phyloP scores from a whole-genome alignment of 495 filamentous ascomycete genomes.

The Penicillium chermesinum region DNA sequence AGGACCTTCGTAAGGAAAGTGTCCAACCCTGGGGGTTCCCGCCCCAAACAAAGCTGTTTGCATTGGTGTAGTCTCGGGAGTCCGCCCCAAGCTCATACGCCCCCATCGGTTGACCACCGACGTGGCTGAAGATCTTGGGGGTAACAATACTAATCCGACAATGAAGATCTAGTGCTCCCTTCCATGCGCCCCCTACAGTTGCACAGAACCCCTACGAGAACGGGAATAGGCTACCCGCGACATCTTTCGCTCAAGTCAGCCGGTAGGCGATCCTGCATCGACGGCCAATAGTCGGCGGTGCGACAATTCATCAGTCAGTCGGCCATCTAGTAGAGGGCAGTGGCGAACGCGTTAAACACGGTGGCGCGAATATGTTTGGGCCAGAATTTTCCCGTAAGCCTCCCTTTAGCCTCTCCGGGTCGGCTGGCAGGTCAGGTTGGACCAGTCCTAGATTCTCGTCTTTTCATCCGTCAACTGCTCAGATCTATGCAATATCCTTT shows the following conservation, averaged over 20 bases:
- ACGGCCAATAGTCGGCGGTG: constrained; percentile 17
- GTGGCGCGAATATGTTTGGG: neutral
- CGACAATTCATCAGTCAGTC: constrained; percentile 30
- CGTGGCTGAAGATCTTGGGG: constrained; percentile 11
- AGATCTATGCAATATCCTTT: neutral
- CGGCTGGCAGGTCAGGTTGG: neutral
- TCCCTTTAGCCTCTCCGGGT: neutral
- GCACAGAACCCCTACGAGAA: constrained; percentile 12
- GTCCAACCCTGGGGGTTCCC: too few relatives aligned
- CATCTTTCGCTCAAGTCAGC: constrained; percentile 19
- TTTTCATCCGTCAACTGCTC: neutral
- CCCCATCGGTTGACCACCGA: constrained; percentile 6
- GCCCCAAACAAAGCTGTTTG: neutral
- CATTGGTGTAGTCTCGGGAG: neutral
- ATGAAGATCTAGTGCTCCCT: neutral
- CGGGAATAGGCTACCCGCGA: constrained; percentile 25
- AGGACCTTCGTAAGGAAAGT: too few relatives aligned
- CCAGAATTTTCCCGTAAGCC: neutral
- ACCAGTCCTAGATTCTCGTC: neutral
- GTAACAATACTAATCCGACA: neutral
- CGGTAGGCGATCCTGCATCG: constrained; percentile 11
- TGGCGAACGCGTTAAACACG: constrained; percentile 2
- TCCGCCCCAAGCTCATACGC: neutral
- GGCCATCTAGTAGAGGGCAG: constrained; percentile 7
- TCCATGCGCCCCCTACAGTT: neutral